These are phyloP conservation scores for Candida khao-thaluensis DNA, from an alignment of 805 yeast genomes.

Conservation along the genomic window DNA sequence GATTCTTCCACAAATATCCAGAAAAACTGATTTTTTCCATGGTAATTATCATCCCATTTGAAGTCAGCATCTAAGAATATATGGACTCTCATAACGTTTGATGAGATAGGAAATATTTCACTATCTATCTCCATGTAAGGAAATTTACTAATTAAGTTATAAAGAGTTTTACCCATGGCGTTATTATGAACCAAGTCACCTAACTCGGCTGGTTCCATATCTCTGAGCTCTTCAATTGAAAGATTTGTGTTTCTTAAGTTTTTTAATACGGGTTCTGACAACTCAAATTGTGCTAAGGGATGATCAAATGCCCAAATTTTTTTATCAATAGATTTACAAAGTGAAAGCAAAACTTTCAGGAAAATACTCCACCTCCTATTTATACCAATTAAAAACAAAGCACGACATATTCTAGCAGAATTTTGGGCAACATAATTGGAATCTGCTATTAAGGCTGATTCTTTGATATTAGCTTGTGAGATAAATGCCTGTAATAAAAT, in stretches of 20 bases:
- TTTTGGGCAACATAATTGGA: constrained; percentile 94
- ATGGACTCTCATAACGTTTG: constrained; percentile 80
- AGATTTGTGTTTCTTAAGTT: constrained; percentile 64
- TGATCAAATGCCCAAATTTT: constrained; percentile 89
- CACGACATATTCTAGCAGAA: constrained; percentile 88
- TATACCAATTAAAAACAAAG: constrained; percentile 81
- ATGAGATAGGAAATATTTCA: constrained; percentile 85
- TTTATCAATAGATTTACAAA: constrained; percentile 84
- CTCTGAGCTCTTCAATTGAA: constrained; percentile 68
- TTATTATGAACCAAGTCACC: constrained; percentile 88
- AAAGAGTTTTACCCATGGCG: constrained; percentile 65
- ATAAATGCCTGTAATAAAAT: constrained; percentile 84
- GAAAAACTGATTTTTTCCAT: constrained; percentile 81
- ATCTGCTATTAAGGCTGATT: constrained; percentile 83
- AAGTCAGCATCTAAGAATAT: constrained; percentile 72
- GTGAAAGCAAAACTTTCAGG: constrained; percentile 67
- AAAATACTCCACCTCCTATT: constrained; percentile 90
- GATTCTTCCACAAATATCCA: constrained; percentile 94
- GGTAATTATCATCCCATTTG: constrained; percentile 77
- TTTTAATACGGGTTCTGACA: constrained; percentile 64
- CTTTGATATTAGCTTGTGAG: constrained; percentile 68
- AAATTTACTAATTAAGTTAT: constrained; percentile 61
- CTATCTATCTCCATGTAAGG: constrained; percentile 76
- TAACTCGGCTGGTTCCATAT: constrained; percentile 69
- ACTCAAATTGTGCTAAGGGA: constrained; percentile 83